phyloP scores from a whole-genome alignment of 108 stramenopile genomes.

The Parmales sp. region DNA sequence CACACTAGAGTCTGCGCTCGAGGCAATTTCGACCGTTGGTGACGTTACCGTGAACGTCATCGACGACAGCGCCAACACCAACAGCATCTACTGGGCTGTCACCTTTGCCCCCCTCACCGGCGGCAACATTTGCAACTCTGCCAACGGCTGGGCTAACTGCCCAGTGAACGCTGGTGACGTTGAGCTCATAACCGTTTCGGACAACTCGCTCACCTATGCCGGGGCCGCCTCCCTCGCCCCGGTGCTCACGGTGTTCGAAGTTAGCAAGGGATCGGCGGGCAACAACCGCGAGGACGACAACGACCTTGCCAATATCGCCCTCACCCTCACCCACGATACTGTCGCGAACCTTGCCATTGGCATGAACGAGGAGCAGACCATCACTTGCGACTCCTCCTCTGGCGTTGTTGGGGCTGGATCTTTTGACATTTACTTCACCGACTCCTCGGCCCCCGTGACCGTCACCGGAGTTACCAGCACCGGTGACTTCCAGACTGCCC shows the following conservation, averaged over 20 bases:
- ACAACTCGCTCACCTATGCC: conserved; percentile 12
- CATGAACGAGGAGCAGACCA: conserved; percentile 41
- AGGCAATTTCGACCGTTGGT: conserved; percentile 32
- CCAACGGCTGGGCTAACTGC: conserved; percentile 18
- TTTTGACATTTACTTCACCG: conserved; percentile 22
- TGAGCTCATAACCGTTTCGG: conserved; percentile 19
- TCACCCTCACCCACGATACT: conserved; percentile 31
- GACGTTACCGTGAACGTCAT: conserved; percentile 28
- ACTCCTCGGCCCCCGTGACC: not conserved
- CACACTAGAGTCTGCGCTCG: conserved; percentile 31
- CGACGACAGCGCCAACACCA: conserved; percentile 18
- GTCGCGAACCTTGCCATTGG: conserved; percentile 29
- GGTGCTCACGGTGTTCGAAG: conserved; percentile 33
- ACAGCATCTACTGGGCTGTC: conserved; percentile 27
- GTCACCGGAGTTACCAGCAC: not conserved
- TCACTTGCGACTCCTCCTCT: conserved; percentile 27
- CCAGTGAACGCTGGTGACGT: conserved; percentile 31
- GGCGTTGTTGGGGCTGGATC: conserved; percentile 22
- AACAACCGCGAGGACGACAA: conserved; percentile 33
- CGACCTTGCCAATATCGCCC: conserved; percentile 19
- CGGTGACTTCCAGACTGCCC: not conserved
- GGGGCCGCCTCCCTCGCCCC: conserved; percentile 16
- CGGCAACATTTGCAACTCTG: not conserved
- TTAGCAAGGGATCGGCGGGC: conserved; percentile 42
- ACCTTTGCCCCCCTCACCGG: conserved; percentile 9